Evolutionary conservation across 768 basidiomycete genomes (phyloP).

Genomic region (Lentinula raphanica): DNA sequence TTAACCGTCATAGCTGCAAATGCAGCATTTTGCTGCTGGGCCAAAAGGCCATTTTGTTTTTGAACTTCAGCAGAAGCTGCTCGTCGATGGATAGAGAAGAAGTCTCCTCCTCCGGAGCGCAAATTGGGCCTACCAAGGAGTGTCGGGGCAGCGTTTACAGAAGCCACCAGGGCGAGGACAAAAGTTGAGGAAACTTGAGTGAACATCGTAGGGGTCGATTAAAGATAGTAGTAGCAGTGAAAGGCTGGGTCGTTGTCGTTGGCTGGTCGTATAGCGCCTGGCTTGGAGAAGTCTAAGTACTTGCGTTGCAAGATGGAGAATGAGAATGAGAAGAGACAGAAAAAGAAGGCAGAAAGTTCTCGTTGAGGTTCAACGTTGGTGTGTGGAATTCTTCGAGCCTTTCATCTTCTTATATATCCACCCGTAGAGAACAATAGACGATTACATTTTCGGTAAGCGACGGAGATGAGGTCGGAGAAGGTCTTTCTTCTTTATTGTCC

Average conservation of each 20-base stretch:
- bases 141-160: background rate
- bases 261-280: background rate
- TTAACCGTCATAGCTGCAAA: constrained; percentile 38
- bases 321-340: background rate
- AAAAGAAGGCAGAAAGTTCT: background rate
- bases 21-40: constrained; percentile 43
- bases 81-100: background rate
- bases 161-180: constrained; percentile 1
- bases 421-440: background rate
- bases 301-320: background rate
- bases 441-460: background rate
- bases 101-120: background rate
- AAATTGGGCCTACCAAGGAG: background rate
- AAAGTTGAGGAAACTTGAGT: background rate
- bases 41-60: constrained; percentile 43
- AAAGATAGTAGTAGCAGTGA: background rate
- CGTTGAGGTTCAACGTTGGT: background rate
- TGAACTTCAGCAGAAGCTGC: constrained; percentile 11
- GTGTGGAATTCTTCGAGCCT: background rate
- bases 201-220: background rate
- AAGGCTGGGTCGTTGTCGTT: background rate
- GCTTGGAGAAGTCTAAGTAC: background rate
- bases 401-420: background rate
- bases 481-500: background rate
- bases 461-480: too few relatives aligned